Evolutionary conservation across 129 eudicot species (phyloP).

Genomic region (Flaveria sonorensis): DNA sequence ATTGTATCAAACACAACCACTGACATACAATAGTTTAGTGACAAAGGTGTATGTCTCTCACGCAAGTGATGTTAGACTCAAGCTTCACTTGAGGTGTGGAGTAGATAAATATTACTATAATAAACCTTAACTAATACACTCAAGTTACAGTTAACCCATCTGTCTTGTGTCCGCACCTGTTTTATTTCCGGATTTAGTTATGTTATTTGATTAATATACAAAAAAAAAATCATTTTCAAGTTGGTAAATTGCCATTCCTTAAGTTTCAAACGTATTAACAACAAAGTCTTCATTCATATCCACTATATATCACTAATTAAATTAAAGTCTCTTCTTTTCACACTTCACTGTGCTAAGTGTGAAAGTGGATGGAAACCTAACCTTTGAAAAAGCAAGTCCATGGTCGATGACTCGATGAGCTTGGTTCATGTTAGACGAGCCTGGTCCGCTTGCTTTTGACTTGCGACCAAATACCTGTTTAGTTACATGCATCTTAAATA

Average conservation of each 20-base stretch:
- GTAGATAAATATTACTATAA: too few relatives aligned
- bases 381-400: background rate
- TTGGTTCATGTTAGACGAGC: background rate
- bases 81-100: too few relatives aligned
- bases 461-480: background rate
- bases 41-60: too few relatives aligned
- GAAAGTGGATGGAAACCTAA: slow-evolving; percentile 26
- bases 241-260: slow-evolving; percentile 9
- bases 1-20: too few relatives aligned
- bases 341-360: background rate
- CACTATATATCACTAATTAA: background rate
- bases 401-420: background rate
- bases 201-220: background rate
- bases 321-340: background rate
- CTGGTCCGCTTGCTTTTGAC: slow-evolving; percentile 3
- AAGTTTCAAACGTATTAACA: slow-evolving; percentile 21
- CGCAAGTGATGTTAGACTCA: too few relatives aligned
- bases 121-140: background rate
- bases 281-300: slow-evolving; percentile 29
- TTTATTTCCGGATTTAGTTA: background rate
- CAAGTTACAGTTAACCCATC: background rate
- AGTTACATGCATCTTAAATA: background rate
- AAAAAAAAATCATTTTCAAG: background rate
- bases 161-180: too few relatives aligned
- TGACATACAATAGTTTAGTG: too few relatives aligned